Base-by-base conservation (phyloP, 2,329 filamentous ascomycete genomes). In the Clonostachys chloroleuca region DNA sequence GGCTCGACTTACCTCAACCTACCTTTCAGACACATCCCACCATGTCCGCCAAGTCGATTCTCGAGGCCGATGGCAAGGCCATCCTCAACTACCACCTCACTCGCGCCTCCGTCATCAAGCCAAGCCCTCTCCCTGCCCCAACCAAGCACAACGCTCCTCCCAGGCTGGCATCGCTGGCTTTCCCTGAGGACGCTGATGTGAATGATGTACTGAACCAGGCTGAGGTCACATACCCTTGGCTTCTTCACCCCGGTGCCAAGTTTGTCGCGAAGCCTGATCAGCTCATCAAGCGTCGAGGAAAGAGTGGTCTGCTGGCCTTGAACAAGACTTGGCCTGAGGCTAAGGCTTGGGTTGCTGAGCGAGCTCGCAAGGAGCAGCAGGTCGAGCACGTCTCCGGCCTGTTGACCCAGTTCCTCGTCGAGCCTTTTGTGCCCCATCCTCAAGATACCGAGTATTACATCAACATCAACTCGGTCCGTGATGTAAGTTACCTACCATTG, bases 21-120 rank as follows among this genome's bases (percentile, higher is more conserved):
- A 30, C 24, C 24, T 30, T 30, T 30, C 24, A 30, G 24, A 30
- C 52, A 47, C 56, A 57, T 55, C 55, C 54, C 62, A 67, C 51
- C 59, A 73, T 73, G 69, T 73, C 69, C 58, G 69, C 94, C 73
- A 99, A 99, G 79, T 88, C 92, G 59, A 97, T 99, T 69, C 77
- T 88, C 81, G 94, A 99, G 82, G 92, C 92, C 81, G 94, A 99
- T 79, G 94, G 94, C 84, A 99, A 99, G 88, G 94, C 94, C 83
- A 97, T 99, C 80, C 83, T 99, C 83, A 97, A 96, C 88, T 99
- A 97, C 83, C 94, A 97, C 81, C 91, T 99, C 75, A 97, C 94
- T 62, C 88, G 94, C 69, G 90, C 94, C 60, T 86, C 91, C 57
- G 87, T 95, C 71, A 96, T 99, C 84, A 97, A 96, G 87, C 89